Base-by-base conservation (phyloP, 164 flowering plant species). In the Platanus orientalis region DNA sequence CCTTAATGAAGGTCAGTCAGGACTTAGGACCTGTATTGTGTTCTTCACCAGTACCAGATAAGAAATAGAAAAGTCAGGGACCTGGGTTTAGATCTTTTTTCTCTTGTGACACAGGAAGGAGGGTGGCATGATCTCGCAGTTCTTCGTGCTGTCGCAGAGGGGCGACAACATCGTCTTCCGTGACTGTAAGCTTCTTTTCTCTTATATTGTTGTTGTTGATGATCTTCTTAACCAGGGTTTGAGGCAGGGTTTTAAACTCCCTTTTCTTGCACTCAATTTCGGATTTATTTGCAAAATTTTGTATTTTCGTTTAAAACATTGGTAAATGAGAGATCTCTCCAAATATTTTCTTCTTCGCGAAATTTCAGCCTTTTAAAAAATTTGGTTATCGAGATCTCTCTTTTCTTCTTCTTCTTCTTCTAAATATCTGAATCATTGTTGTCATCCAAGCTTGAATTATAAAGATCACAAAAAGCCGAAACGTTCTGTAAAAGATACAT, bases 131-230 rank as follows among this genome's bases (percentile, higher is more conserved):
- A 90, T 90, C 57, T 86, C 92, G 26, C 97, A 90, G 78, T 86
- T 90, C 87, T 90, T 90, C 73, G 92, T 88, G 20, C 77, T 90
- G 48, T 88, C 95, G 16, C 97, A 81, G 76, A 80, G 97, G 73
- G 95, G 97, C 76, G 97, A 90, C 61, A 90, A 83, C 69, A 90
- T 90, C 75, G 97, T 90, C 70, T 88, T 88, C 69, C 89, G 92
- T 27, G 95, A 88, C 62, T 90, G 97, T 90, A 49, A 73, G 85
- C 68, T 24, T 54, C 42, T 44, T 65, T 61, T 34, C 61, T 65
- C 69, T 62, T 71, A 54, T 53, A 60, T 30, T 30, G 2, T 5
- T n/a, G 16, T 52, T n/a, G 13, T 19, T 11, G 26, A 14, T 19
- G 34, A 4, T 6, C 47, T 30, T 27, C 26, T 57, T n/a, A 12